Evolutionary conservation across 2,329 filamentous ascomycete genomes (phyloP).

Genomic region (Ascochyta rabiei): DNA sequence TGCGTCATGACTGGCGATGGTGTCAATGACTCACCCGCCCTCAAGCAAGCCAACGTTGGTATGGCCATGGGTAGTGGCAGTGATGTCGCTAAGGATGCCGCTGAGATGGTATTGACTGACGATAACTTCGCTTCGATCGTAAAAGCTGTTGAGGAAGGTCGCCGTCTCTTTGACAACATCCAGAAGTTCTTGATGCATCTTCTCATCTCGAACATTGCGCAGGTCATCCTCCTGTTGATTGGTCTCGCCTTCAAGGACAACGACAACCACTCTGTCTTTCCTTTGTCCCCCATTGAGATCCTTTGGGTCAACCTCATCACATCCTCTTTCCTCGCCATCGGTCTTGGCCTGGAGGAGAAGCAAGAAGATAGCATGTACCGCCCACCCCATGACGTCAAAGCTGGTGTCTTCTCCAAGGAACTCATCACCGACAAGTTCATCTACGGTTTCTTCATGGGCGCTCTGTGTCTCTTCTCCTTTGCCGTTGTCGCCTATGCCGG

Average conservation of each 20-base stretch:
- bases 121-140: constrained; percentile 52
- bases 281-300: constrained; percentile 55
- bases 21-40: constrained; percentile 50
- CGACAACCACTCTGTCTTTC: constrained; percentile 52
- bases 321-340: constrained; percentile 55
- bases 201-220: constrained; percentile 56
- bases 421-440: constrained; percentile 57
- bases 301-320: constrained; percentile 57
- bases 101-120: constrained; percentile 50
- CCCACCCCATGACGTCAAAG: constrained; percentile 51
- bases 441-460: constrained; percentile 55
- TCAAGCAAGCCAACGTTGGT: constrained; percentile 51
- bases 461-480: constrained; percentile 53
- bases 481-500: constrained; percentile 53
- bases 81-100: constrained; percentile 50
- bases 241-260: constrained; percentile 55
- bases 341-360: constrained; percentile 54
- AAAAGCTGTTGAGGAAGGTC: constrained; percentile 50
- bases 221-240: constrained; percentile 55
- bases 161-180: constrained; percentile 51
- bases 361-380: constrained; percentile 55
- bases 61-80: constrained; percentile 52
- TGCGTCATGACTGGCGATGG: constrained; percentile 54
- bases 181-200: constrained; percentile 57
- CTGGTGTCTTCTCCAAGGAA: constrained; percentile 54